Evolutionary conservation across 768 basidiomycete species (phyloP).

Genomic region (Trametes gibbosa): DNA sequence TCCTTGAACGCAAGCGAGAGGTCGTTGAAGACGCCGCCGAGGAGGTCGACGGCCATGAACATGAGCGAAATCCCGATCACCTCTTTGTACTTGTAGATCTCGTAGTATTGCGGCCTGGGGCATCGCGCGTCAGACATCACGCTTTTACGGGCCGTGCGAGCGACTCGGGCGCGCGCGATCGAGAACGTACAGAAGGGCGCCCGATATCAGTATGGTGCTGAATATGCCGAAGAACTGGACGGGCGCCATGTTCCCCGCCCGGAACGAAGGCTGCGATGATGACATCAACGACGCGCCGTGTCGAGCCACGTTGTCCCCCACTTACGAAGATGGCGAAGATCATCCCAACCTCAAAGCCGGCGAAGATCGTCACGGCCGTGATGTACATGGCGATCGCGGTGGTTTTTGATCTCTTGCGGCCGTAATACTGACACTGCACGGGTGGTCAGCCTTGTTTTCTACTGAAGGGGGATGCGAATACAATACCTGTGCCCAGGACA

Average conservation of each 20-base stretch:
- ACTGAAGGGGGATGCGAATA: background rate
- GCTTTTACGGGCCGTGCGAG: no score
- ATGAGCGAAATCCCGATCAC: conserved; percentile 66
- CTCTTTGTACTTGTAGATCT: conserved; percentile 63
- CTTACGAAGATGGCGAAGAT: conserved; percentile 56
- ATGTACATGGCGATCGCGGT: conserved; percentile 37
- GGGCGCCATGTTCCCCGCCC: conserved; percentile 35
- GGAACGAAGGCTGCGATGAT: conserved; percentile 34
- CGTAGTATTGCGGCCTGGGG: conserved; percentile 65
- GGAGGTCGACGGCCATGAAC: conserved; percentile 69
- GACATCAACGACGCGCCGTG: background rate
- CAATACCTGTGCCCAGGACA: conserved; percentile 65
- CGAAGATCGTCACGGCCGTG: conserved; percentile 43
- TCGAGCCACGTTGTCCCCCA: conserved; percentile 5
- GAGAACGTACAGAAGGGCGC: conserved; percentile 41
- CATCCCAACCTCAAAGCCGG: conserved; percentile 56
- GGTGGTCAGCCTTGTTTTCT: background rate
- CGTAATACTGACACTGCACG: conserved; percentile 67
- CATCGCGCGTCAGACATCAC: conserved; percentile 13
- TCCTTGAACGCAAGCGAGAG: conserved; percentile 67
- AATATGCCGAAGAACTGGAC: conserved; percentile 63
- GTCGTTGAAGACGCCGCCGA: conserved; percentile 68
- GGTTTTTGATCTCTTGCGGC: conserved; percentile 36
- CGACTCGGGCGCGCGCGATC: conserved; percentile 17
- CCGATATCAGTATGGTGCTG: conserved; percentile 53